phyloP scores from a whole-genome alignment of 2,329 filamentous ascomycete species.

The Aspergillus luchuensis region DNA sequence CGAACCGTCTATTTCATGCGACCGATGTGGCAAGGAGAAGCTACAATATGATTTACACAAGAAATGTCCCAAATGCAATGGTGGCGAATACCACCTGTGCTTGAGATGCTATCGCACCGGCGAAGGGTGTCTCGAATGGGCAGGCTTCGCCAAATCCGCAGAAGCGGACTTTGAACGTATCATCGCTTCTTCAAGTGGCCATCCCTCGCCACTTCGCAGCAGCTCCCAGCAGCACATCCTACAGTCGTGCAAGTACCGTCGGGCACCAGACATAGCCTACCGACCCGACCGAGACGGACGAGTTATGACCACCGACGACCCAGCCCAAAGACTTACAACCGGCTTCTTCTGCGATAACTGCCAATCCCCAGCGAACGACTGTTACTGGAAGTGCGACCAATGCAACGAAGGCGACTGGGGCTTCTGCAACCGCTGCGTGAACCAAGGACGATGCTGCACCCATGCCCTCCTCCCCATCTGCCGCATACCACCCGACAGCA shows the following conservation, averaged over 20 bases:
- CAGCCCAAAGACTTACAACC: constrained; percentile 67
- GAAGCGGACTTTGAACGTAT: constrained; percentile 66
- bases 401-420: constrained; percentile 97
- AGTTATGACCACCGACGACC: constrained; percentile 65
- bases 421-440: constrained; percentile 85
- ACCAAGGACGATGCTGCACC: constrained; percentile 76
- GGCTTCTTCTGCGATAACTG: constrained; percentile 86
- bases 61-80: constrained; percentile 71
- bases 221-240: constrained; percentile 58
- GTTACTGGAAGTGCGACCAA: constrained; percentile 83
- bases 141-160: constrained; percentile 77
- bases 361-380: constrained; percentile 71
- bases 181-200: constrained; percentile 34
- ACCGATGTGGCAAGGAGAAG: constrained; percentile 67
- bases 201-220: constrained; percentile 11
- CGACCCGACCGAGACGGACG: constrained; percentile 45
- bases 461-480: constrained; percentile 78
- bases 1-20: constrained; percentile 75
- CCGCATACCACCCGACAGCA: constrained; percentile 51
- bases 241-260: constrained; percentile 37
- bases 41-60: constrained; percentile 89
- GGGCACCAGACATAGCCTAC: constrained; percentile 30
- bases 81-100: constrained; percentile 77
- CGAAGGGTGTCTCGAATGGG: constrained; percentile 82
- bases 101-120: constrained; percentile 75